Base-by-base conservation (phyloP, 331 rosid species). In the Malus hybrid region DNA sequence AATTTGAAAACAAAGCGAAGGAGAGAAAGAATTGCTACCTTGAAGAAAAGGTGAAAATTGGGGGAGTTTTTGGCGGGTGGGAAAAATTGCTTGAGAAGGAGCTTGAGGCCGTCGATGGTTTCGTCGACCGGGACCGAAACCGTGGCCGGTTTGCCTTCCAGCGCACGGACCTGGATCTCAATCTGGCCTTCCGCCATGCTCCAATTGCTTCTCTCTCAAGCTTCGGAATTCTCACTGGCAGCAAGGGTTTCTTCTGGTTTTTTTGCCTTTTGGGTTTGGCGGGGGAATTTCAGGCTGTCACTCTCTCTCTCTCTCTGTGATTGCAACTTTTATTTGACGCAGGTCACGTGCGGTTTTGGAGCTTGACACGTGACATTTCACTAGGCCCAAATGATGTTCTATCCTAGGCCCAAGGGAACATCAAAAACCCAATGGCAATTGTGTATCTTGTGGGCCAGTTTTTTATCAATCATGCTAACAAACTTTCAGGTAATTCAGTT, bases 11-110 rank as follows among this genome's bases (percentile, higher is more conserved):
- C 48, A 3, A 42, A 42, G 48, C 3, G 48, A 42, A 10, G 34
- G 70, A 46, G 22, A 62, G 62, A 50, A 33, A 29, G 42, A 33
- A 33, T 7, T 44, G 54, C 29, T 78, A 57, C 97, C 99, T 87
- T 87, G 80, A 80, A 86, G 52, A 90, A 94, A 19, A 90, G 90
- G 82, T 94, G 97, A 69, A 94, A 94, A 85, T 84, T 84, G 80
- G 92, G 86, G 81, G 84, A 83, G 60, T 27, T 60, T 42, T 84
- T 68, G 81, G 91, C 93, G 28, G 91, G 85, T 44, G 89, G 79
- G 83, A 94, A 92, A 3, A 77, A 78, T 20, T 42, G 90, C 67
- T 54, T 36, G 84, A 94, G 96, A 12, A 88, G 84, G 65, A 85
- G 88, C 86, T 90, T 92, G 81, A 94, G 91, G 79, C 81, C 79